Evolutionary conservation across 345 rosid species (phyloP).

Genomic region (Mangifera indica): DNA sequence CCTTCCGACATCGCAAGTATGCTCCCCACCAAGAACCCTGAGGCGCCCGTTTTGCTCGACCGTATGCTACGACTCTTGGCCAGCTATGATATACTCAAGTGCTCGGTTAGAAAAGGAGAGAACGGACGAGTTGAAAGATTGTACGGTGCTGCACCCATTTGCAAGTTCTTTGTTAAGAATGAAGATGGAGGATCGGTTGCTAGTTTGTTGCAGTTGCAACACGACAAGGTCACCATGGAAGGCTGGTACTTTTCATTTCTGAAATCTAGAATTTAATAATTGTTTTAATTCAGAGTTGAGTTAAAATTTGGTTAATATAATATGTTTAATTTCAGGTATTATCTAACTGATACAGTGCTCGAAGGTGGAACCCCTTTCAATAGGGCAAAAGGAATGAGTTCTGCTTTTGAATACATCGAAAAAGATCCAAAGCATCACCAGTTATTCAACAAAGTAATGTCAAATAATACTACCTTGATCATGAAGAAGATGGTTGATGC

Average conservation of each 20-base stretch:
- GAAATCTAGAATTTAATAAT: too few relatives aligned
- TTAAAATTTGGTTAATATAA: not conserved
- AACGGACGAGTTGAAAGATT: too few relatives aligned
- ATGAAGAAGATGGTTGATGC: not conserved
- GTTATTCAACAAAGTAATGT: not conserved
- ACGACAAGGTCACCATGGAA: constrained; percentile 39
- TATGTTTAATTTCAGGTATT: constrained; percentile 22
- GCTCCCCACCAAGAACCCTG: constrained; percentile 41
- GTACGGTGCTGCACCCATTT: too few relatives aligned
- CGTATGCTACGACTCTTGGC: too few relatives aligned
- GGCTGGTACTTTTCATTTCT: constrained; percentile 32
- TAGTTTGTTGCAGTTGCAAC: constrained; percentile 40
- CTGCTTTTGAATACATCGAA: constrained; percentile 17
- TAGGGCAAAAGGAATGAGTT: constrained; percentile 29
- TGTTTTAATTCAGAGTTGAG: too few relatives aligned
- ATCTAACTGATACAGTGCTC: constrained; percentile 33
- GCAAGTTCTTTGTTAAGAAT: too few relatives aligned
- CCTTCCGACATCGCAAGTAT: constrained; percentile 36
- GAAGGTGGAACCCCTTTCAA: constrained; percentile 40
- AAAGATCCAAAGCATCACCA: too few relatives aligned
- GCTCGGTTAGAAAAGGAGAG: too few relatives aligned
- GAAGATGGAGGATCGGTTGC: too few relatives aligned
- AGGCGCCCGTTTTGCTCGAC: too few relatives aligned
- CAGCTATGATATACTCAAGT: too few relatives aligned
- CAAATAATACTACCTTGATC: not conserved